Evolutionary conservation across 1,284 basidiomycete genomes (phyloP), one percentile per base, ranked within the genome.

Genomic region (Trichosporon faecale): DNA sequence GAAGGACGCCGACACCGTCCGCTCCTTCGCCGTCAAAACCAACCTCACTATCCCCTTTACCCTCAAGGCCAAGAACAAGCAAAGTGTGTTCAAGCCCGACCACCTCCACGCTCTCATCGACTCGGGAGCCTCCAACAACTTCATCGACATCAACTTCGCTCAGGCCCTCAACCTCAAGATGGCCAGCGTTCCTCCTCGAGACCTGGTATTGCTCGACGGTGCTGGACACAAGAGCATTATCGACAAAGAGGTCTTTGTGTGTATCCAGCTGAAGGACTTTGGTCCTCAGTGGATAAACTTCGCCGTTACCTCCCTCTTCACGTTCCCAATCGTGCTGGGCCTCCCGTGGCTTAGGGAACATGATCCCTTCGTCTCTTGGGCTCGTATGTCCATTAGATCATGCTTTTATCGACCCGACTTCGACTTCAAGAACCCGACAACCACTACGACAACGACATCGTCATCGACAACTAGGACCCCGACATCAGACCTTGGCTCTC

Each of bases 51-150:
- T 33, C 31, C 31, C 31, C 31, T 33, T 33, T 9, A 33, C 31
- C 31, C 31, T 33, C 31, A 33, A 33, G 31, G 31, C 31, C 4
- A 33, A 52, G n/a, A 18, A 23, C 49, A 21, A 52, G n/a, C 21
- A n/a, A 9, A 52, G n/a, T 14, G 40, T 44, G 40, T 14, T 18
- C 12, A 44, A 44, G 16, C 9, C 49, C 6, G 3, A 52, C n/a
- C 49, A 21, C 49, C 49, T 52, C n/a, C 49, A 52, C 31, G 72
- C 75, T 18, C 77, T 76, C 55, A 75, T 77, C 60, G 77, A 79
- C 65, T 65, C 64, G 21, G 64, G 64, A 7, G 64, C 64, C 3
- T 25, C 37, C 21, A 25, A 27, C 37, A 65, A 65, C 64, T 65
- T 65, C 64, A 46, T 65, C 23, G 25, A 65, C 37, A n/a, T 25